These are phyloP conservation scores for Microdochium nivale DNA, from an alignment of 2,329 filamentous ascomycete genomes.

Conservation along the genomic window DNA sequence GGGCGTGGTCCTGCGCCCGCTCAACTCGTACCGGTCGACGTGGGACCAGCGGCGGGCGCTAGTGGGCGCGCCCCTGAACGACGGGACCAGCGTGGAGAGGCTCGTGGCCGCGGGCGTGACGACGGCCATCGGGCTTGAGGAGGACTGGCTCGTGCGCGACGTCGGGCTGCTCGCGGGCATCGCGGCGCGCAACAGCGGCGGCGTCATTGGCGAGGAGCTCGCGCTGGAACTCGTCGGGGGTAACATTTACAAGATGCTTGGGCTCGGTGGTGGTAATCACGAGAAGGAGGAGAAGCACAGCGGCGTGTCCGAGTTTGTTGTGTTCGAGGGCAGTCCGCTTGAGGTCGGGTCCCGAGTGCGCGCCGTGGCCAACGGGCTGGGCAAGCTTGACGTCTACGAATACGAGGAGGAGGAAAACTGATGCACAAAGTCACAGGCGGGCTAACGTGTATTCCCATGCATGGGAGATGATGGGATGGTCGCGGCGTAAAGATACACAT, in stretches of 20 bases:
- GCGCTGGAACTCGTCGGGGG: conserved; percentile 48
- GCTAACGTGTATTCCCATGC: too few species aligned
- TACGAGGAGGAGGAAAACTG: conserved; percentile 11
- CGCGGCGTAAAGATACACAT: too few species aligned
- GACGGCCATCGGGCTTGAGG: conserved; percentile 48
- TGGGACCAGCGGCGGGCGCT: conserved; percentile 58
- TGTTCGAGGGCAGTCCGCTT: conserved; percentile 56
- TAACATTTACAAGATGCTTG: conserved; percentile 51
- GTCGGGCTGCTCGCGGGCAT: conserved; percentile 51
- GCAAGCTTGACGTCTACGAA: conserved; percentile 22
- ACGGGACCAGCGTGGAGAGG: conserved; percentile 51
- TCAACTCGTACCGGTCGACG: conserved; percentile 41
- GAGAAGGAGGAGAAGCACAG: conserved; percentile 11
- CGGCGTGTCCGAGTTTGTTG: conserved; percentile 41
- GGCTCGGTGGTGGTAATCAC: conserved; percentile 27
- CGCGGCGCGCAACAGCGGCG: conserved; percentile 47
- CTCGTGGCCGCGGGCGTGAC: conserved; percentile 51
- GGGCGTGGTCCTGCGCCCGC: conserved; percentile 50
- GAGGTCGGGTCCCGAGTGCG: conserved; percentile 48
- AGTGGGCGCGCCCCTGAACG: conserved; percentile 56
- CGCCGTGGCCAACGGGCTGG: conserved; percentile 38
- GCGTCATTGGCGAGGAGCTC: conserved; percentile 40
- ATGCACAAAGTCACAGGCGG: too few species aligned
- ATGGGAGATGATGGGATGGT: too few species aligned
- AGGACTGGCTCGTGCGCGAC: conserved; percentile 55